Evolutionary conservation across 2,329 filamentous ascomycete genomes (phyloP).

Genomic region (Bipolaris victoriae): DNA sequence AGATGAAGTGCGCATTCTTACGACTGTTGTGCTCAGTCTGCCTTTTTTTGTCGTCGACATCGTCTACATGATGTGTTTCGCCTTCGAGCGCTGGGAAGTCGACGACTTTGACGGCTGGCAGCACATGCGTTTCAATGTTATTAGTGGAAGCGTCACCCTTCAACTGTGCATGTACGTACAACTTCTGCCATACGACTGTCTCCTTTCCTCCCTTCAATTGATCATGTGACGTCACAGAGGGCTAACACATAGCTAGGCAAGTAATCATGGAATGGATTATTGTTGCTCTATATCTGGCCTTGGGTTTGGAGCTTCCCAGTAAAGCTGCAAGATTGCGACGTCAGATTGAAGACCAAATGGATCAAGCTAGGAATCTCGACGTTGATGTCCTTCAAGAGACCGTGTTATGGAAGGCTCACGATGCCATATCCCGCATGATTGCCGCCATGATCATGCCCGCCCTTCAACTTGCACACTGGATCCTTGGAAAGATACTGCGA

Average conservation of each 20-base stretch:
- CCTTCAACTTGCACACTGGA: constrained; percentile 42
- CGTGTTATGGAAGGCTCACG: constrained; percentile 44
- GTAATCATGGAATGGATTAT: constrained; percentile 47
- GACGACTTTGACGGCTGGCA: constrained; percentile 16
- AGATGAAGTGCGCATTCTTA: constrained; percentile 44
- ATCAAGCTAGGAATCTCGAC: constrained; percentile 33
- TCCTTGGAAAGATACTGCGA: constrained; percentile 40
- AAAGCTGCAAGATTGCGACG: constrained; percentile 39
- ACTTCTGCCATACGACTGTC: background rate
- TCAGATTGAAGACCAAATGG: constrained; percentile 36
- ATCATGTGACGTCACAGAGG: background rate
- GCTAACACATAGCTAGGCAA: constrained; percentile 29
- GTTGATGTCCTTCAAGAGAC: constrained; percentile 40
- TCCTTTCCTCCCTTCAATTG: too few species aligned
- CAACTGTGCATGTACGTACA: constrained; percentile 46
- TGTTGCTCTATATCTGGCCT: constrained; percentile 39
- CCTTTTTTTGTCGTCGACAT: constrained; percentile 47
- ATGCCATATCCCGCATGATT: constrained; percentile 33
- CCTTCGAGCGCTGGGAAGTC: constrained; percentile 35
- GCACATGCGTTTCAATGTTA: constrained; percentile 43
- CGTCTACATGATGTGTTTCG: constrained; percentile 49
- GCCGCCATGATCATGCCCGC: constrained; percentile 42
- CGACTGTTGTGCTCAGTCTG: constrained; percentile 44
- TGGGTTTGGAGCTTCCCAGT: constrained; percentile 40
- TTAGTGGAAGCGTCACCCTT: constrained; percentile 42